phyloP scores from a whole-genome alignment of 352 stramenopile species.

The Thraustochytrium sp. region DNA sequence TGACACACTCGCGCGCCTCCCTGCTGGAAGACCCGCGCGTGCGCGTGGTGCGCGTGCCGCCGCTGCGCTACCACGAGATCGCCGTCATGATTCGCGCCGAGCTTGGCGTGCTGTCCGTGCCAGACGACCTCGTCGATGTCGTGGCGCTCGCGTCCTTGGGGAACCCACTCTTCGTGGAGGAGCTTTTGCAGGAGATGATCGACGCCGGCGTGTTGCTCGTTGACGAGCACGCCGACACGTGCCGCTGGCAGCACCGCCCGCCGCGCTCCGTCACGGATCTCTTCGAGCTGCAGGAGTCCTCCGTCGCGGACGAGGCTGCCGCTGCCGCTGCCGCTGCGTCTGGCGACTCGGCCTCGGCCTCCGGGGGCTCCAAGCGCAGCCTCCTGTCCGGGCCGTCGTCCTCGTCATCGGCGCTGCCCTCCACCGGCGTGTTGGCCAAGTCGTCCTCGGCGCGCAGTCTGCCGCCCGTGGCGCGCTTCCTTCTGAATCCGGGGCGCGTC shows the following conservation, averaged over 20 bases:
- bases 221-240: background rate
- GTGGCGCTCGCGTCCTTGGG: conserved; percentile 1
- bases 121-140: background rate
- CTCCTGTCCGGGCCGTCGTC: no score
- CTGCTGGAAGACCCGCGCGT: background rate
- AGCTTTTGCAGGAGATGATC: background rate
- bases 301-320: background rate
- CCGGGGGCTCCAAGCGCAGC: no score
- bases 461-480: no score
- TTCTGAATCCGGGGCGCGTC: background rate
- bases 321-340: background rate
- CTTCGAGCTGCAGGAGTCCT: background rate
- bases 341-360: no score
- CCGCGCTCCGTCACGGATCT: background rate
- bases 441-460: no score
- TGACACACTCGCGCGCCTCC: background rate
- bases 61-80: background rate
- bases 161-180: conserved; percentile 7
- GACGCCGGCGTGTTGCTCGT: background rate
- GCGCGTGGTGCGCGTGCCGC: background rate
- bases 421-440: no score
- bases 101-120: background rate
- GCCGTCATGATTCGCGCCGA: background rate
- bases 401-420: no score
- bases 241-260: background rate